phyloP scores from a whole-genome alignment of 805 yeast species.

The Clavispora asparagi region DNA sequence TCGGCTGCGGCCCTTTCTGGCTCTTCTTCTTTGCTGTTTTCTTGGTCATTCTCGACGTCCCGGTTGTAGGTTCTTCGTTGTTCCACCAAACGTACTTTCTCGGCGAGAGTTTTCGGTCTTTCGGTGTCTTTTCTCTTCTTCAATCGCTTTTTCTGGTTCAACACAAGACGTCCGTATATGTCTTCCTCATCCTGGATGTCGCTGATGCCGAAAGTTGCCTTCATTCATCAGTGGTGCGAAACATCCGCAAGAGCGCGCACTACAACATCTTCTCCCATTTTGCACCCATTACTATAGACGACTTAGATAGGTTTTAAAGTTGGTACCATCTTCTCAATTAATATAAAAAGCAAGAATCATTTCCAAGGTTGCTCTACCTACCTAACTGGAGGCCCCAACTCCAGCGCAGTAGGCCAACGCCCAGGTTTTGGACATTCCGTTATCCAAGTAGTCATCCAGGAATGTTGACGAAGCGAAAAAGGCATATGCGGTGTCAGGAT shows the following conservation, averaged over 20 bases:
- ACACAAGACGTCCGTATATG: constrained; percentile 3
- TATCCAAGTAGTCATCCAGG: constrained; percentile 43
- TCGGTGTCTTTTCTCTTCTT: background rate
- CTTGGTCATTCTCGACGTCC: background rate
- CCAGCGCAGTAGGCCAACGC: constrained; percentile 57
- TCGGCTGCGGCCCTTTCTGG: constrained; percentile 2
- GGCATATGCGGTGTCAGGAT: constrained; percentile 45
- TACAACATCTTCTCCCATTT: background rate
- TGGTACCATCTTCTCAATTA: background rate
- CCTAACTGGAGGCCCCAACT: constrained; percentile 6
- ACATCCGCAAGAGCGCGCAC: background rate
- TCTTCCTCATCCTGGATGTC: constrained; percentile 12
- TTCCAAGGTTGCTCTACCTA: background rate
- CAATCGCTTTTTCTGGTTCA: background rate
- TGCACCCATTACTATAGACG: background rate
- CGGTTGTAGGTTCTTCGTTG: background rate
- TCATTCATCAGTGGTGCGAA: constrained; percentile 1
- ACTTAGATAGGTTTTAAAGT: background rate
- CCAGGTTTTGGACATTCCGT: constrained; percentile 64
- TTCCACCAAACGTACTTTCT: background rate
- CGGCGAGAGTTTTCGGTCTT: background rate
- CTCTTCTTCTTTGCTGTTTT: background rate
- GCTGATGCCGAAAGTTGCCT: constrained; percentile 1
- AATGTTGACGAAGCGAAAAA: constrained; percentile 42
- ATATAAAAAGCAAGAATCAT: background rate